Conservation (phyloP, 306 rosid genomes). For the Sicyos baderoa region DNA sequence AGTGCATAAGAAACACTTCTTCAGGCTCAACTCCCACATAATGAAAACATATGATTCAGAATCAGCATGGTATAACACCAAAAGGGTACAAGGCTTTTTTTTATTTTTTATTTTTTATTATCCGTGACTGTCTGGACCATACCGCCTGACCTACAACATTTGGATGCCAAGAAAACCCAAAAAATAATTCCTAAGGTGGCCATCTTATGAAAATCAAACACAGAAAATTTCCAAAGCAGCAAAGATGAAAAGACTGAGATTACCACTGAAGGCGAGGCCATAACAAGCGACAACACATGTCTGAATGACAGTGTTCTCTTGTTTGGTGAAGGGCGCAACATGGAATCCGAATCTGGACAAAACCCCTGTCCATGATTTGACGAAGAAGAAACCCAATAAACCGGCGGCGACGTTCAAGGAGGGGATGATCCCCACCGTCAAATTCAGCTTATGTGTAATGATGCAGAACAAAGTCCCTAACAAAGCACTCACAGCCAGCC, state of each 20-base stretch:
- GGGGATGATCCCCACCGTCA: constrained; percentile 85
- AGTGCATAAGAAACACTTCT: background rate
- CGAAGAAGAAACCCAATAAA: constrained; percentile 73
- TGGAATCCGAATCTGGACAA: constrained; percentile 46
- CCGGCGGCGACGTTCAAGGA: constrained; percentile 81
- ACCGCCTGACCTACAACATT: too few relatives aligned
- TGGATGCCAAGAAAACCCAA: too few relatives aligned
- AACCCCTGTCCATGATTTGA: constrained; percentile 66
- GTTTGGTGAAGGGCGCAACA: constrained; percentile 58
- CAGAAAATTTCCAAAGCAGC: background rate
- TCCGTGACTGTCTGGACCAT: too few relatives aligned
- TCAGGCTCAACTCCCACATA: background rate
- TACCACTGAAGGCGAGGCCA: constrained; percentile 92
- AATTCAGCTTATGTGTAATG: constrained; percentile 78
- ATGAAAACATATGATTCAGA: background rate
- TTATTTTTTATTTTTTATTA: too few relatives aligned
- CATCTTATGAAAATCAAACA: too few relatives aligned
- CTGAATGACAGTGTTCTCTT: constrained; percentile 95
- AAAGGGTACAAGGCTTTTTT: background rate
- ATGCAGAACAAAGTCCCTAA: constrained; percentile 71
- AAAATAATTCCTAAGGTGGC: too few relatives aligned
- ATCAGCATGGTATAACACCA: background rate
- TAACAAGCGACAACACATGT: constrained; percentile 97
- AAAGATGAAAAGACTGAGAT: too few relatives aligned
- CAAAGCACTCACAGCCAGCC: constrained; percentile 65